These are phyloP conservation scores for Fusarium sambucinum DNA, from an alignment of 2,329 filamentous ascomycete genomes.

Conservation along the genomic window DNA sequence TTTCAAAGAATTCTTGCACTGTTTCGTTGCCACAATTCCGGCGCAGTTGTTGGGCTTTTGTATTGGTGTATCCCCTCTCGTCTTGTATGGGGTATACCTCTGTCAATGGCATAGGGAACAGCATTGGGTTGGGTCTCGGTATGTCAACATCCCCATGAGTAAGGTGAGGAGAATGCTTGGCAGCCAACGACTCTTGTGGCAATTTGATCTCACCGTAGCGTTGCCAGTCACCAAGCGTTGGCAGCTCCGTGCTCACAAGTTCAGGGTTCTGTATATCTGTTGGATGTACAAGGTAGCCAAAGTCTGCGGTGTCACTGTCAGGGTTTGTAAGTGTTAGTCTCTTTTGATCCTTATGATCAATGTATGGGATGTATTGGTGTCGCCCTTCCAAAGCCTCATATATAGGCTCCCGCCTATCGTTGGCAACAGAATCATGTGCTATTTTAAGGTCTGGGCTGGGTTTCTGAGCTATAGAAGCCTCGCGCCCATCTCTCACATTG, in stretches of 20 bases:
- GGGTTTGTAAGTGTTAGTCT: neutral
- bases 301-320: neutral
- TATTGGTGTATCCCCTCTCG: neutral
- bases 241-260: neutral
- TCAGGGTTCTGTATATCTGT: neutral
- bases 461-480: neutral
- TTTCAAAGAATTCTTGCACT: constrained; percentile 45
- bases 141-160: neutral
- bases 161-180: neutral
- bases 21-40: constrained; percentile 32
- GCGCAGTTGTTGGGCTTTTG: neutral
- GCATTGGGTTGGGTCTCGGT: neutral
- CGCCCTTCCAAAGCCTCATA: constrained; percentile 11
- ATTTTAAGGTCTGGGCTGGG: neutral
- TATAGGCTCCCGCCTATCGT: neutral
- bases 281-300: neutral
- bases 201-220: neutral
- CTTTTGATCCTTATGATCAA: neutral
- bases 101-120: neutral
- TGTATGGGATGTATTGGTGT: constrained; percentile 7
- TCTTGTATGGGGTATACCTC: neutral
- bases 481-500: neutral
- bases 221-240: neutral
- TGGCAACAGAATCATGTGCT: neutral
- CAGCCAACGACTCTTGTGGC: neutral